Base-by-base conservation (phyloP, 495 filamentous ascomycete genomes). In the Hamigera avellanea region DNA sequence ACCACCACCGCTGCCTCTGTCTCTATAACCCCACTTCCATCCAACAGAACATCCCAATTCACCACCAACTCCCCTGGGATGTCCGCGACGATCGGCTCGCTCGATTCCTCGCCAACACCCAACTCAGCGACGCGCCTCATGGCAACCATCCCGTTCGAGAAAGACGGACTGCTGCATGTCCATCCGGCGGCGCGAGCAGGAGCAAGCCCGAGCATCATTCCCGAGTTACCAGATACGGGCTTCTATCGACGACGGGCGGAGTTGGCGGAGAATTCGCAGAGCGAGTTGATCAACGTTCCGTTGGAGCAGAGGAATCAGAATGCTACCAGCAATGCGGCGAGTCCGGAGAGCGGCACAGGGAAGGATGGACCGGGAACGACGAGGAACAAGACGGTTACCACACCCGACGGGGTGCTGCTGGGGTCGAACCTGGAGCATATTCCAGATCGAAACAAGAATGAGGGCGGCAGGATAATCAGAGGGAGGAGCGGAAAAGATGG, bases 271-370 rank as follows among this genome's bases (percentile, higher is more conserved):
- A 14, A 49, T 8, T 40, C 49, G 0, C 40, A 43, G 8, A 49
- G 57, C 9, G 61, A 61, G 35, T 42, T 62, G 2, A 65, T 65
- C 26, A 65, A 62, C 19, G 14, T 53, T 3, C 52, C 53, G 1
- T 23, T 44, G 5, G 17, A 36, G 8, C 41, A 49, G 36, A 48
- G 51, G 14, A 30, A 14, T 3, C 4, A 23, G 5, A 23, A 23
- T 23, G 21, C 21, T 9, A n/a, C 21, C 9, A 23, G 21, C 21
- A 23, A 23, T n/a, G n/a, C n/a, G n/a, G n/a, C n/a, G n/a, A n/a
- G n/a, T n/a, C n/a, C 21, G 21, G 21, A 9, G 9, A 23, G 4
- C 21, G 21, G 21, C 21, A 9, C 21, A 9, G 33, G 35, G 18
- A 15, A 30, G 34, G 23, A 17, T 28, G 28, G 35, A 8, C 14